Conservation (phyloP, 441 rosid species). For the Omphalea diandra region DNA sequence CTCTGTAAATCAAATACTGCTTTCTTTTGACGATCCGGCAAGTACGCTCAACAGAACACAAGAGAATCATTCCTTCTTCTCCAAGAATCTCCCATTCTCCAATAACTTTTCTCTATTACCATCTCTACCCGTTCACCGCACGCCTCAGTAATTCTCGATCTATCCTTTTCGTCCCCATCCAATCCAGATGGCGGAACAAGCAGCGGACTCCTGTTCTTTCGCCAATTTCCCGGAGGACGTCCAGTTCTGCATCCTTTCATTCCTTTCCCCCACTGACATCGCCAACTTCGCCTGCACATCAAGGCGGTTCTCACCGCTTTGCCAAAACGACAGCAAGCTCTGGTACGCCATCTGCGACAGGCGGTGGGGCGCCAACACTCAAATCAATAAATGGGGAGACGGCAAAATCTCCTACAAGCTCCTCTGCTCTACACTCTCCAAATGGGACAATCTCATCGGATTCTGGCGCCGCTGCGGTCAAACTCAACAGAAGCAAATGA, state of each 20-base stretch:
- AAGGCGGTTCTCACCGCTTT: slow-evolving; percentile 58
- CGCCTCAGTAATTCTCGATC: no score
- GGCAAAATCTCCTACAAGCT: slow-evolving; percentile 57
- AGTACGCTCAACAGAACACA: neutral
- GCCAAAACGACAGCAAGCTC: slow-evolving; percentile 55
- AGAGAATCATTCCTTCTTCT: slow-evolving; percentile 30
- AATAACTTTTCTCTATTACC: neutral
- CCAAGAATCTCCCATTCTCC: slow-evolving; percentile 26
- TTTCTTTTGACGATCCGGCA: no score
- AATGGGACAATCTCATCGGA: slow-evolving; percentile 78
- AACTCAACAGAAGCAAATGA: slow-evolving; percentile 20
- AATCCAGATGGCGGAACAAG: slow-evolving; percentile 26
- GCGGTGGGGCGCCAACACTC: slow-evolving; percentile 75
- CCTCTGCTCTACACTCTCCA: slow-evolving; percentile 60
- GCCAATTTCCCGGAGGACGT: slow-evolving; percentile 78
- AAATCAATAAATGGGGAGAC: slow-evolving; percentile 70
- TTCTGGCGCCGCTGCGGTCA: slow-evolving; percentile 90
- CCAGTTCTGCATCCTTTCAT: slow-evolving; percentile 75
- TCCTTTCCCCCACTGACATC: slow-evolving; percentile 65
- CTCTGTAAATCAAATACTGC: no score
- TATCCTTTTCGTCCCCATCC: neutral
- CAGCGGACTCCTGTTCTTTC: slow-evolving; percentile 45
- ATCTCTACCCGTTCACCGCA: no score
- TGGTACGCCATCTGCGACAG: slow-evolving; percentile 79
- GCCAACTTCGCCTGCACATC: slow-evolving; percentile 81